Evolutionary conservation across 257 asterid species (phyloP), one percentile per base, ranked within the genome.

Genomic region (Penstemon newberryi): DNA sequence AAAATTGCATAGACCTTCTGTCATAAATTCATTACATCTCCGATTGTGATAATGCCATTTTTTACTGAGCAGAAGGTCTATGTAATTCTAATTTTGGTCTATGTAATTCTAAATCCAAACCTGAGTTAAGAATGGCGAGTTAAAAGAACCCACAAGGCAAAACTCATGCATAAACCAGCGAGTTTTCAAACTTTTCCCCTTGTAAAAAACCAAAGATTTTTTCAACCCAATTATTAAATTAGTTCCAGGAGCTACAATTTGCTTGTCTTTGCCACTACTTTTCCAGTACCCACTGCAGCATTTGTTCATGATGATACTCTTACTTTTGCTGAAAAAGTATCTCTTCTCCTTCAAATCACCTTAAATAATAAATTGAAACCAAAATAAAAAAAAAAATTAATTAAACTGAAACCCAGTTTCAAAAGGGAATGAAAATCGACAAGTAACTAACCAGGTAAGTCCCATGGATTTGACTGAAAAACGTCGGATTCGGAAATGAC

Each of bases 291-390:
- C 88, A 74, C 74, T 37, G 46, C 65, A 41, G 65, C 70, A 62
- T 41, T 62, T 71, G 43, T 49, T 66, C 74, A 45, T 38, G 5
- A 7, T 44, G 67, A 65, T 73, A 76, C 56, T 68, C 59, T 43
- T 70, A n/a, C 56, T 72, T 54, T 56, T 67, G 82, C 83, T 56
- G 83, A 83, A 81, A 77, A 83, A 83, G 58, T 75, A 75, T 50
- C 78, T 85, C 75, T 76, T 76, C 85, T 85, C 86, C 65, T 78
- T 65, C 81, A 57, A 47, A 7, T 83, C 85, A 52, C 89, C 89
- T 81, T 49, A 33, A 73, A 37, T 68, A 60, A 50, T 54, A 41
- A 25, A 60, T 15, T 15, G 18, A 15, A 15, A 15, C 18, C 18
- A 65, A 73, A 37, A 9, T 7, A 44, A 43, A 4, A 55, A 42